Evolutionary conservation across 2,329 filamentous ascomycete species (phyloP).

Genomic region (Cercospora janseana): DNA sequence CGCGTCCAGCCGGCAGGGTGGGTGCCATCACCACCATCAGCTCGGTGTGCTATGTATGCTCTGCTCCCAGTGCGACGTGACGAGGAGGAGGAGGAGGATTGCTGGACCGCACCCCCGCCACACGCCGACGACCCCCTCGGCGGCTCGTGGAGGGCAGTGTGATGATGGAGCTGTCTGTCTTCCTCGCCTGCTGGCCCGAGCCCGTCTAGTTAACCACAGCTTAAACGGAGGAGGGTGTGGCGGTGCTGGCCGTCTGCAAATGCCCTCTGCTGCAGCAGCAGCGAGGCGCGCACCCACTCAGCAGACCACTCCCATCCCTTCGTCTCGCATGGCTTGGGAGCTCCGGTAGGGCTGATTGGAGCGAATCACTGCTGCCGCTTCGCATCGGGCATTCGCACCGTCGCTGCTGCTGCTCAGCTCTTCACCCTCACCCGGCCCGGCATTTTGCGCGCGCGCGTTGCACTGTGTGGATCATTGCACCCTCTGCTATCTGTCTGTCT

Average conservation of each 20-base stretch:
- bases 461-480: not conserved
- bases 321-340: slow-evolving; percentile 20
- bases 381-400: slow-evolving; percentile 20
- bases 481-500: slow-evolving; percentile 4
- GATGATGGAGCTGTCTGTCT: no score
- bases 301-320: slow-evolving; percentile 15
- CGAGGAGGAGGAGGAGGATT: no score
- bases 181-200: slow-evolving; percentile 3
- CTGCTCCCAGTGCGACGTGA: no score
- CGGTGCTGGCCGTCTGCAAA: slow-evolving; percentile 17
- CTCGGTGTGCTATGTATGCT: no score
- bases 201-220: slow-evolving; percentile 1
- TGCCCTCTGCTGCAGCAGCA: slow-evolving; percentile 5
- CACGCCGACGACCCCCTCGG: not conserved
- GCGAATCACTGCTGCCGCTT: slow-evolving; percentile 23
- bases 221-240: slow-evolving; percentile 12
- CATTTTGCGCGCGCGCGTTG: slow-evolving; percentile 4
- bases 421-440: slow-evolving; percentile 3
- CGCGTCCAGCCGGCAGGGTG: slow-evolving; percentile 1
- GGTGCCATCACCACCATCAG: not conserved
- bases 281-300: slow-evolving; percentile 10
- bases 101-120: no score
- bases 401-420: slow-evolving; percentile 18
- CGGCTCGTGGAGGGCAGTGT: no score
- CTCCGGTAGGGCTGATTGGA: slow-evolving; percentile 23